Conservation (phyloP, 805 yeast genomes). For the Komagataella ulmi region DNA sequence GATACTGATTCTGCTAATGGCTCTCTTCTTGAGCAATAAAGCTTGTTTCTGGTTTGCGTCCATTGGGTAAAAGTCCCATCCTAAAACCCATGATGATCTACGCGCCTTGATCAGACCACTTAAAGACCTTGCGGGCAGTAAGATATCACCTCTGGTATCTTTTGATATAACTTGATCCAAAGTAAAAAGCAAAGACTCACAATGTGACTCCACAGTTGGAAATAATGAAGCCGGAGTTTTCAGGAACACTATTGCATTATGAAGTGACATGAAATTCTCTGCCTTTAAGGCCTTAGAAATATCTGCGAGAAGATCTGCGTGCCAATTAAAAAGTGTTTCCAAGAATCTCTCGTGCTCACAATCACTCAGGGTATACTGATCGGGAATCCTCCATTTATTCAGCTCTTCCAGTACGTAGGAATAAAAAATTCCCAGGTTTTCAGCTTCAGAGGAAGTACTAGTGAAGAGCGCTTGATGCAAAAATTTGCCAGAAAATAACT, state of each 20-base stretch:
- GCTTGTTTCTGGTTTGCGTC: constrained; percentile 25
- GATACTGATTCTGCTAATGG: constrained; percentile 1
- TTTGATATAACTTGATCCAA: constrained; percentile 31
- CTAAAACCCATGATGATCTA: constrained; percentile 31
- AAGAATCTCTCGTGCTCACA: constrained; percentile 21
- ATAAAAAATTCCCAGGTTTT: constrained; percentile 67
- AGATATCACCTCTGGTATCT: constrained; percentile 72
- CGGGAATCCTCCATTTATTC: constrained; percentile 27
- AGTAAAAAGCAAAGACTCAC: constrained; percentile 32
- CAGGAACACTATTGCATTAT: constrained; percentile 69
- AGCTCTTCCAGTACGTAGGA: constrained; percentile 36
- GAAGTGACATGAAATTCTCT: constrained; percentile 60
- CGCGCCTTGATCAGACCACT: constrained; percentile 51
- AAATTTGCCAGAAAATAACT: constrained; percentile 32
- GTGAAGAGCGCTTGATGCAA: constrained; percentile 51
- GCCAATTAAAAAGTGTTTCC: constrained; percentile 38
- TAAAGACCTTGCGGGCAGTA: constrained; percentile 61
- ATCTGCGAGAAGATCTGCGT: constrained; percentile 30
- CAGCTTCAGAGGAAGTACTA: constrained; percentile 66
- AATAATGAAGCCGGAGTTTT: constrained; percentile 49
- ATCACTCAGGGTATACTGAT: constrained; percentile 16
- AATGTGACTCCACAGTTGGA: constrained; percentile 59
- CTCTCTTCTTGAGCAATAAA: constrained; percentile 11
- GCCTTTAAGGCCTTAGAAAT: constrained; percentile 28
- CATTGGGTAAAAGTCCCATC: constrained; percentile 45